A percentile compares a stretch with the other conserved stretches of the same genome.
Conservation (phyloP, 768 basidiomycete species). For the Suillus subluteus region DNA sequence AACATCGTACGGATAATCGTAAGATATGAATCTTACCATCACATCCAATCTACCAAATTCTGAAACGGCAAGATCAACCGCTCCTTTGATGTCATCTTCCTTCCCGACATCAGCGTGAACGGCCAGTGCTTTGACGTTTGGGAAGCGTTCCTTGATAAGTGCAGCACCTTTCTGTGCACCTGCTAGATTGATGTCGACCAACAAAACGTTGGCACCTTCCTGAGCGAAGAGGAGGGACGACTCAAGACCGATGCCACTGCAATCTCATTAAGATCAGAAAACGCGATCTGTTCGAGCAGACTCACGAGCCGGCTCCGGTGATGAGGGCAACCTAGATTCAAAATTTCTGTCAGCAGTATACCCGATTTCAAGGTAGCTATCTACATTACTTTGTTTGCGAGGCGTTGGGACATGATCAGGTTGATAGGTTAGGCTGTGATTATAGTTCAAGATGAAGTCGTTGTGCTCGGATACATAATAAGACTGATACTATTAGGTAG, state of each 20-base stretch:
- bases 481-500: not conserved
- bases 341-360: slow-evolving; percentile 17
- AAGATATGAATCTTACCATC: slow-evolving; percentile 58
- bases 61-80: slow-evolving; percentile 78
- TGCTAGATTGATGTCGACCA: slow-evolving; percentile 84
- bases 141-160: slow-evolving; percentile 65
- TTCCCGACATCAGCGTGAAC: slow-evolving; percentile 86
- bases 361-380: not conserved
- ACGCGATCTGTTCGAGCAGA: slow-evolving; percentile 19
- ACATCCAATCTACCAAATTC: slow-evolving; percentile 94
- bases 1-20: not conserved
- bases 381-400: slow-evolving; percentile 61
- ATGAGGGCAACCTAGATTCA: slow-evolving; percentile 66
- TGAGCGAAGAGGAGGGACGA: slow-evolving; percentile 93
- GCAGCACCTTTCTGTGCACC: slow-evolving; percentile 71
- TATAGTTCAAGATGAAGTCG: slow-evolving; percentile 6
- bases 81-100: slow-evolving; percentile 82
- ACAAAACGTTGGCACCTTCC: slow-evolving; percentile 90
- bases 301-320: slow-evolving; percentile 90
- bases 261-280: slow-evolving; percentile 24
- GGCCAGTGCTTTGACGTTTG: slow-evolving; percentile 69
- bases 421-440: slow-evolving; percentile 10
- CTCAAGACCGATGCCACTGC: slow-evolving; percentile 95
- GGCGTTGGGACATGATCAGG: slow-evolving; percentile 61
- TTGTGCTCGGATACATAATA: not conserved